Evolutionary conservation across 345 rosid species (phyloP), one percentile per base, ranked within the genome.

Genomic region (Corymbia maculata): DNA sequence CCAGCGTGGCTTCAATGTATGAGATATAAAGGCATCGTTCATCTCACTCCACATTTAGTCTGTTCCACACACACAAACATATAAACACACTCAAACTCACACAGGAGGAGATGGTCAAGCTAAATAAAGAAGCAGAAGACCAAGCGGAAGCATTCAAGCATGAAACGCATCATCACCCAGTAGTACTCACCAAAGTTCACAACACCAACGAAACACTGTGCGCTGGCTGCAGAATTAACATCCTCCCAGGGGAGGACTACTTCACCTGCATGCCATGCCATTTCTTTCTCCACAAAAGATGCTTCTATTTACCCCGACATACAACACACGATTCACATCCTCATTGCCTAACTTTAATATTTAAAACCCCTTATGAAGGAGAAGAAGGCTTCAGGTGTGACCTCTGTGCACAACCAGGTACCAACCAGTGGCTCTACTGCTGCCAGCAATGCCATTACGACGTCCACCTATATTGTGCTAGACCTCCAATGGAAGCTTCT

Each of bases 391-490:
- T 88, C 85, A 7, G 70, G 32, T 85, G 89, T 17, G 89, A 88
- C 86, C 0, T 64, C 42, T 66, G 89, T 45, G 57, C 21, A 45
- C 51, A 55, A 44, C 87, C 84, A 6, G 87, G 68, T 30, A n/a
- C 53, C 1, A 51, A 88, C 85, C 30, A 53, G n/a, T 88, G 79
- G 90, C 86, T 88, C 66, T 88, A 88, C 86, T 47, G 86, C 68
- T 86, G 88, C 85, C 30, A n/a, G 21, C 85, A 15, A 32, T 88
- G 90, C 49, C 59, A 10, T 55, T 70, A 68, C 32, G 86, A 88
- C 28, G 11, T 13, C 42, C 88, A 86, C 70, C 64, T 88, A 15
- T 12, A 28, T 30, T 86, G 11, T 14, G 52, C 86, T 50, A 70
- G 45, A 50, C 44, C 70, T 30, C 75, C 52, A 84, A 47, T 17